Evolutionary conservation across 176 grass and related monocot genomes (phyloP).

Genomic region (Bothriochloa decipiens): DNA sequence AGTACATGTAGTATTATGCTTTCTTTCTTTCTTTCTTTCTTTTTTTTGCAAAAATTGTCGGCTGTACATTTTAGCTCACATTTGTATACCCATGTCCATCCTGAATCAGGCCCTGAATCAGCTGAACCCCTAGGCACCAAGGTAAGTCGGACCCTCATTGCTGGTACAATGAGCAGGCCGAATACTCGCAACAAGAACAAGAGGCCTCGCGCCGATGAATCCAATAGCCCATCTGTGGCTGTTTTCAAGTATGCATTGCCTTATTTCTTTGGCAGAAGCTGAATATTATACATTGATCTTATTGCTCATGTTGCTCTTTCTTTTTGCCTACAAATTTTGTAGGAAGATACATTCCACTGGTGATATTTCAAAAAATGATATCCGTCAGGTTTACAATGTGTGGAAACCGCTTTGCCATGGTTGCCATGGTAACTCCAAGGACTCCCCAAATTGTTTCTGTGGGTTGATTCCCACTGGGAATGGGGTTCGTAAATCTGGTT

Average conservation of each 20-base stretch:
- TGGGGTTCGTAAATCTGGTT: constrained; percentile 66
- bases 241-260: constrained; percentile 65
- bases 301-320: constrained; percentile 6
- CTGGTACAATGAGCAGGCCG: constrained; percentile 63
- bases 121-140: too few relatives aligned
- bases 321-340: constrained; percentile 2
- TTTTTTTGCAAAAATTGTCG: too few relatives aligned
- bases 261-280: constrained; percentile 20
- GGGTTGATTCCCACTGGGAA: constrained; percentile 67
- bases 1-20: too few relatives aligned
- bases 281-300: constrained; percentile 11
- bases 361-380: constrained; percentile 57
- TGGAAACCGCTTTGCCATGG: constrained; percentile 74
- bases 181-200: constrained; percentile 97
- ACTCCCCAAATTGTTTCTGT: constrained; percentile 93
- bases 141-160: too few relatives aligned
- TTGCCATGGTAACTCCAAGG: constrained; percentile 92
- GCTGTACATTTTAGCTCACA: too few relatives aligned
- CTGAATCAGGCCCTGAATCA: too few relatives aligned
- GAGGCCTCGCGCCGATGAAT: constrained; percentile 65
- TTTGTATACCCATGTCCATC: not conserved
- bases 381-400: constrained; percentile 74
- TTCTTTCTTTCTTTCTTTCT: too few relatives aligned
- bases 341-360: constrained; percentile 93
- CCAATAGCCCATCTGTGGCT: constrained; percentile 52